Conservation (phyloP, 2,329 filamentous ascomycete species). For the Pseudogymnoascus sp. region DNA sequence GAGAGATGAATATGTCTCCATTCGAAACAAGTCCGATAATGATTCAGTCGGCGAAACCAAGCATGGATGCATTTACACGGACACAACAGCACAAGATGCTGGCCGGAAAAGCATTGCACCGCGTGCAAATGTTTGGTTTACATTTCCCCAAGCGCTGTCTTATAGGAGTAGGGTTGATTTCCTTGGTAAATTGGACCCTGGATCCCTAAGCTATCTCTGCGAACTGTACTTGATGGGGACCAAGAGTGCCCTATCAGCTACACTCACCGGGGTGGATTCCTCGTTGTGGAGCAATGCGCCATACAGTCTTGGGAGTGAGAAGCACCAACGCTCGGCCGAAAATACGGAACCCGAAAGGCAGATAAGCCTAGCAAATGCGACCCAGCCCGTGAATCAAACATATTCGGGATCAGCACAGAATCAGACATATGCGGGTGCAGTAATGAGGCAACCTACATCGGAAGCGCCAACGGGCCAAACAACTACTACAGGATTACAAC, state of each 20-base stretch:
- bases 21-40: neutral
- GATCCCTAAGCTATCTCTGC: neutral
- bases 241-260: neutral
- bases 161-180: neutral
- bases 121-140: neutral
- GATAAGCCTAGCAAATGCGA: neutral
- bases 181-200: neutral
- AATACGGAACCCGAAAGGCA: neutral
- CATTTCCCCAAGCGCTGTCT: neutral
- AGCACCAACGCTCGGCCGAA: neutral
- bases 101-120: neutral
- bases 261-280: neutral
- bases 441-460: neutral
- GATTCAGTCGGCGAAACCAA: neutral
- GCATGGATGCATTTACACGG: neutral
- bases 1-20: neutral
- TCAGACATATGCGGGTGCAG: neutral
- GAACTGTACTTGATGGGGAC: neutral
- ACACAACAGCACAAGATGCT: neutral
- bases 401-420: neutral
- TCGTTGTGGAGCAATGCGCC: neutral
- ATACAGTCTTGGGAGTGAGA: constrained; percentile 1
- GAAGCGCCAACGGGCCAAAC: neutral
- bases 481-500: neutral
- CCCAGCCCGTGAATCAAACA: neutral